These are phyloP conservation scores for Penicillium tannophilum DNA, from an alignment of 495 filamentous ascomycete genomes.

Conservation along the genomic window DNA sequence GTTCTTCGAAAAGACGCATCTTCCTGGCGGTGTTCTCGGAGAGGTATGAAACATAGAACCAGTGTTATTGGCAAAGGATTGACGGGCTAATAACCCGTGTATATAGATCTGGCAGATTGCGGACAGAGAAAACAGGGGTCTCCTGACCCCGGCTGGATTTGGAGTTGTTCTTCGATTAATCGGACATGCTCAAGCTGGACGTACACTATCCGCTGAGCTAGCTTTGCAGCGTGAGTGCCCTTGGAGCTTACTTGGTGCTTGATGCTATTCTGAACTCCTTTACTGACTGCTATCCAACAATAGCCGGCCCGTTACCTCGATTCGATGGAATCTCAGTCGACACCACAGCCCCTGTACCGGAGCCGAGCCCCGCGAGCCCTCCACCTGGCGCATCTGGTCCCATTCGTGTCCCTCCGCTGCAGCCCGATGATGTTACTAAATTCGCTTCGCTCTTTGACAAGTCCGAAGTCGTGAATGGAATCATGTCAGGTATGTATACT, in stretches of 20 bases:
- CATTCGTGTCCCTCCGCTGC: constrained; percentile 87
- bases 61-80: neutral
- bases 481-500: constrained; percentile 67
- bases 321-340: constrained; percentile 73
- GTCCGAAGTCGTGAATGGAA: constrained; percentile 73
- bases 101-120: constrained; percentile 96
- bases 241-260: neutral
- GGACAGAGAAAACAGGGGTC: constrained; percentile 91
- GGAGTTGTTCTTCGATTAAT: constrained; percentile 90
- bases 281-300: constrained; percentile 22
- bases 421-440: constrained; percentile 83
- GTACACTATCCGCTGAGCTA: constrained; percentile 76
- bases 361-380: constrained; percentile 51
- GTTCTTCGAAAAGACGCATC: constrained; percentile 95
- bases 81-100: constrained; percentile 4
- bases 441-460: constrained; percentile 87
- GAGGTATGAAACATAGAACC: constrained; percentile 60
- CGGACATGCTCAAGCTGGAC: constrained; percentile 88
- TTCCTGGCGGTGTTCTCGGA: constrained; percentile 81
- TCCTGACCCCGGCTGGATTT: constrained; percentile 89
- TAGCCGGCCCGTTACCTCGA: constrained; percentile 84
- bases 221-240: constrained; percentile 60
- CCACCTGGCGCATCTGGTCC: constrained; percentile 69
- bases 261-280: neutral
- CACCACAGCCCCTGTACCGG: constrained; percentile 41